Base-by-base conservation (phyloP, 257 asterid genomes). In the Capsicum baccatum region DNA sequence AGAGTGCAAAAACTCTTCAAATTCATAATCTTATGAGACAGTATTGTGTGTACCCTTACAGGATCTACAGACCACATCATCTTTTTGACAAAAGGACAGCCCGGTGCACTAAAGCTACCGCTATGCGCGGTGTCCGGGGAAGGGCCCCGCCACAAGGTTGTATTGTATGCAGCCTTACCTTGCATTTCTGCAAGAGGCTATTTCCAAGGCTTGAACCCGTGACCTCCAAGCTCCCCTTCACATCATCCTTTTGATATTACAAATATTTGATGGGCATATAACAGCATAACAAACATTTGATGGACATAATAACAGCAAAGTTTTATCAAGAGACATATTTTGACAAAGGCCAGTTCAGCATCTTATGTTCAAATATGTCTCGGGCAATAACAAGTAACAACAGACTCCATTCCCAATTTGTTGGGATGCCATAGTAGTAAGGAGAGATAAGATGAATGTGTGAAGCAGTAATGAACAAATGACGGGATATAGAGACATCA, bases 241-340 rank as follows among this genome's bases (percentile, higher is more conserved):
- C 81, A 74, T 74, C 37, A 74, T 74, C 80, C 19, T 26, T 74
- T 74, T 74, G 60, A 74, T 19, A 74, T 50, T 73, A 48, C 60
- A 73, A 73, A 73, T 59, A 73, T 73, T 73, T 48, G 58, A 47
- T 73, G n/a, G 19, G 48, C 16, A 48, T 47, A 48, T 47, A 73
- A 48, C 71, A 66, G 71, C 47, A 33, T 6, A 66, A 21, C 21
- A 74, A 74, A 13, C 47, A 74, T 74, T 74, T 50, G 44, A 19
- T 74, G 47, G 81, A 74, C 47, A 50, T 19, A 21, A 33, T 50
- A 74, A 74, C 13, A 74, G 60, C 58, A 74, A 12, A 74, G 50
- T 26, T 50, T 12, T 1, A 74, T 74, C 81, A 74, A 21, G 62
- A 50, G 62, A 74, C 62, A 74, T 74, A 73, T 19, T 21, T 50